phyloP scores from a whole-genome alignment of 371 early-diverging fungal genomes.

The Rhizopus microsporus region DNA sequence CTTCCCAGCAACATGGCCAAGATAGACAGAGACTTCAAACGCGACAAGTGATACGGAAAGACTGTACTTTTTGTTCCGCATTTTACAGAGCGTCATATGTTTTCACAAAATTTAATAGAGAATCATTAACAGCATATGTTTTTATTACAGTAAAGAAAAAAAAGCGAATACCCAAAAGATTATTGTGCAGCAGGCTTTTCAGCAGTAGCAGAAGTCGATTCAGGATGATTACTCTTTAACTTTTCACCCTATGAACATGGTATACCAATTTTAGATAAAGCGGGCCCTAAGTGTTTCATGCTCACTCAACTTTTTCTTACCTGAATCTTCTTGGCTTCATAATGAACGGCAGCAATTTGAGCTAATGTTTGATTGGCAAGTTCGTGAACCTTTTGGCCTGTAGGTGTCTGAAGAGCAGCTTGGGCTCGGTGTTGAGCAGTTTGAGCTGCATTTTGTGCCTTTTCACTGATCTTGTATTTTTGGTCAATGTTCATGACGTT shows the following conservation, averaged over 20 bases:
- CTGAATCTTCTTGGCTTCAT: slow-evolving; percentile 60
- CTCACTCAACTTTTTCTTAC: slow-evolving; percentile 1
- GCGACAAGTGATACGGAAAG: no score
- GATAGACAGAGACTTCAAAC: no score
- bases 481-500: slow-evolving; percentile 55
- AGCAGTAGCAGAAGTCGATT: neutral
- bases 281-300: neutral
- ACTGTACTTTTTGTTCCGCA: no score
- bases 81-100: no score
- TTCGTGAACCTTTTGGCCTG: slow-evolving; percentile 59
- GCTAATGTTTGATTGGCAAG: slow-evolving; percentile 54
- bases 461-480: slow-evolving; percentile 64
- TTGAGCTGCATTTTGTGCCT: slow-evolving; percentile 49
- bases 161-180: no score
- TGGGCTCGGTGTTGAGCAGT: slow-evolving; percentile 49
- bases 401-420: slow-evolving; percentile 57
- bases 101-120: no score
- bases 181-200: neutral
- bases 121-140: no score
- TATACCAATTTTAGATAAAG: neutral
- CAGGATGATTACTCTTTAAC: neutral
- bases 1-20: no score
- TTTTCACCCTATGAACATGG: slow-evolving; percentile 14
- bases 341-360: slow-evolving; percentile 61
- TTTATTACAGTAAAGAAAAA: no score